These are phyloP conservation scores for Fistulifera pelliculosa DNA, from an alignment of 108 stramenopile species.

Conservation along the genomic window DNA sequence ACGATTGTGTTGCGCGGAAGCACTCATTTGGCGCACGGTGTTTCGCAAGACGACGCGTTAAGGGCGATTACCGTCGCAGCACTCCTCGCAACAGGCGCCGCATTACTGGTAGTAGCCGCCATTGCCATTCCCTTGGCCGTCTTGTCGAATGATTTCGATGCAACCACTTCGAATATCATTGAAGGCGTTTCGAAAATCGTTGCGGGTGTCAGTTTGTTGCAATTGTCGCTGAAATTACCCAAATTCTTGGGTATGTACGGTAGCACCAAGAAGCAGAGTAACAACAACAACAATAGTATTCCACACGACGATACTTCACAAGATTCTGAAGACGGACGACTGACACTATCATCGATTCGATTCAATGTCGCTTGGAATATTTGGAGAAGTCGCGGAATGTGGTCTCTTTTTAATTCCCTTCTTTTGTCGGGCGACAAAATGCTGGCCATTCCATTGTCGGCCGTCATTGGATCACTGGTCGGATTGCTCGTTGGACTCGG, in stretches of 20 bases:
- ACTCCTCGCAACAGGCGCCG: constrained; percentile 42
- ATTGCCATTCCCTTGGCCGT: constrained; percentile 57
- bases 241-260: constrained; percentile 66
- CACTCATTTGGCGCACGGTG: constrained; percentile 23
- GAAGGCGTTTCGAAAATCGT: constrained; percentile 74
- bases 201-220: constrained; percentile 58
- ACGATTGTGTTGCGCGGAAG: constrained; percentile 42
- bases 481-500: constrained; percentile 35
- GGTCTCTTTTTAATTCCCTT: constrained; percentile 79
- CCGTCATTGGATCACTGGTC: constrained; percentile 46
- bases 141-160: constrained; percentile 43
- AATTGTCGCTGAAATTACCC: constrained; percentile 69
- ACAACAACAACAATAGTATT: too few relatives aligned
- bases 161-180: constrained; percentile 38
- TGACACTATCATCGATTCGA: constrained; percentile 52
- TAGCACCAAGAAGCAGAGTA: constrained; percentile 10
- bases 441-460: constrained; percentile 58
- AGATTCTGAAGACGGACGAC: constrained; percentile 17
- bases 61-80: constrained; percentile 51
- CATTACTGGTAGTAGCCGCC: constrained; percentile 33
- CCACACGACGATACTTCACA: too few relatives aligned
- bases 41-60: constrained; percentile 37
- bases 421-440: constrained; percentile 54
- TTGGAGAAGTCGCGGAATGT: constrained; percentile 78
- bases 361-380: constrained; percentile 87